Base-by-base conservation (phyloP, 2,329 filamentous ascomycete genomes). In the Aureobasidium sp. region DNA sequence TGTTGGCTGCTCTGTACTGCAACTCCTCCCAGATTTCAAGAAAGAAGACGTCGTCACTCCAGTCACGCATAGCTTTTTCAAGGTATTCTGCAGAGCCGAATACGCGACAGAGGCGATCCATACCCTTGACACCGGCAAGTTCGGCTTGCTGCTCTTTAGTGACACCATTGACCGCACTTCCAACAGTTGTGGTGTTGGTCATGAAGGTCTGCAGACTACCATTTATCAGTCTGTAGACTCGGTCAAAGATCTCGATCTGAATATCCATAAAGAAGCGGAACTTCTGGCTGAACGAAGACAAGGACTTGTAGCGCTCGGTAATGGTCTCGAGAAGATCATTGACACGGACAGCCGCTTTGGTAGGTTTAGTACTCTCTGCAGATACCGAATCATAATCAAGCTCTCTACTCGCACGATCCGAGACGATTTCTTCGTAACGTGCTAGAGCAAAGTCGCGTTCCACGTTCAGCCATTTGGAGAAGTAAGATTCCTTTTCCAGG, bases 31-130 rank as follows among this genome's bases (percentile, higher is more conserved):
- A 97, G 2, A 99, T 78, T 42, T 89, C 85, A 21, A 97, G 81
- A 73, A 97, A 99, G 76, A 99, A 97, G 71, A 95, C 85, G 72
- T 97, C 92, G 69, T 97, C 93, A 66, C 89, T 90, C 93, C 93
- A 97, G 66, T 96, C 92, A 61, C 87, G 86, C 78, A 97, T 85
- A 13, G 90, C 91, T 64, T 85, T 87, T 68, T 95, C 88, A 5
- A 99, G 81, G 70, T 96, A 94, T 67, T 97, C 91, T n/a, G 92
- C 86, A 65, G 92, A 97, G 39, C 94, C 93, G 68, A 92, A 91
- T 0, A 97, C 90, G 69, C 92, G 90, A 74, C 91, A 96, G 4
- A 99, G 81, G 27, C 89, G 86, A 72, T 97, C 92, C 1, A 99
- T 79, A 5, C 89, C 90, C 9, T 89, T 88, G 0, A 91, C 84